These are phyloP conservation scores for Candida sanyaensis DNA, from an alignment of 1,139 yeast genomes.

Conservation along the genomic window DNA sequence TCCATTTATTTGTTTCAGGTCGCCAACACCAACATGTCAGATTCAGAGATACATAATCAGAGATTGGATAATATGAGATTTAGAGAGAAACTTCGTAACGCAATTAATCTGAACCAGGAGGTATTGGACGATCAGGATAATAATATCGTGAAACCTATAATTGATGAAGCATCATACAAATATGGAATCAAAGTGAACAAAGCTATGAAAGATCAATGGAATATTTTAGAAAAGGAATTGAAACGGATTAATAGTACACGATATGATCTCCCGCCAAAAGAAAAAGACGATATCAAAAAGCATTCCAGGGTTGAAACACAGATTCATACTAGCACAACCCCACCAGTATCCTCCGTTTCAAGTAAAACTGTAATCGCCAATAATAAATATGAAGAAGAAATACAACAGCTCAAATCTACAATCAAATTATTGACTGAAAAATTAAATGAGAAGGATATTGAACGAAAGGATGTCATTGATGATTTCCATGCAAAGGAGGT, in stretches of 20 bases:
- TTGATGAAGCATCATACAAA: conserved; percentile 1
- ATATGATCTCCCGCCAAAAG: background rate
- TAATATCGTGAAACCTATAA: conserved; percentile 1
- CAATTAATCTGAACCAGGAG: background rate
- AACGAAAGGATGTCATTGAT: conserved; percentile 2
- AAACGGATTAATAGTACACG: background rate
- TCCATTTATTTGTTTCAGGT: background rate
- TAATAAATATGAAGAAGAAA: background rate
- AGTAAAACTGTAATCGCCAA: background rate
- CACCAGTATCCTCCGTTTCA: background rate
- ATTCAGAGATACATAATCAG: background rate
- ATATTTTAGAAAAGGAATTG: background rate
- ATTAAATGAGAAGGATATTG: background rate
- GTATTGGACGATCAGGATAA: conserved; percentile 1
- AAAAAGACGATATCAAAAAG: background rate
- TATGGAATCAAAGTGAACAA: background rate
- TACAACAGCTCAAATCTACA: background rate
- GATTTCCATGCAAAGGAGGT: conserved; percentile 3
- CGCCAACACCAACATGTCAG: background rate
- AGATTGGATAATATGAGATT: background rate
- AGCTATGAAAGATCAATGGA: background rate
- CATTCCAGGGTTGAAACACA: background rate
- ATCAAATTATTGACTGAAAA: background rate
- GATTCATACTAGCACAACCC: background rate
- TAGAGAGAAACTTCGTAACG: background rate